Evolutionary conservation across 768 basidiomycete genomes (phyloP).

Genomic region (Termitomyces sp.): DNA sequence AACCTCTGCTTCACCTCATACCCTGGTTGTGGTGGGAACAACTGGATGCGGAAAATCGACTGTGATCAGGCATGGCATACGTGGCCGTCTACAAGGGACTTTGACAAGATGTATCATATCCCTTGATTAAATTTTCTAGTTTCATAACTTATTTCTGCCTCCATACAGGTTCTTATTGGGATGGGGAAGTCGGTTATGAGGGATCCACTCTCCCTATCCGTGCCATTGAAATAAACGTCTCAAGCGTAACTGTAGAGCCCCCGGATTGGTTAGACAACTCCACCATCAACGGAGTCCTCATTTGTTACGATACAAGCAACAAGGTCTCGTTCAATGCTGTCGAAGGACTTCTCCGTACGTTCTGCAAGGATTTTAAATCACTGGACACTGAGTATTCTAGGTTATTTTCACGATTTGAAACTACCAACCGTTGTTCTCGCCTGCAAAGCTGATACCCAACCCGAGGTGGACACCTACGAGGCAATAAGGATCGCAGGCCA

Average conservation of each 20-base stretch:
- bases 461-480: constrained; percentile 49
- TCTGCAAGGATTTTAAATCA: neutral
- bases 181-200: constrained; percentile 23
- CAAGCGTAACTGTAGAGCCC: constrained; percentile 4
- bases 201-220: constrained; percentile 39
- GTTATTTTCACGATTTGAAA: constrained; percentile 48
- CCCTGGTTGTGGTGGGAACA: constrained; percentile 76
- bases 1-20: constrained; percentile 28
- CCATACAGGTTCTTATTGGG: constrained; percentile 26
- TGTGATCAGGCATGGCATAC: constrained; percentile 72
- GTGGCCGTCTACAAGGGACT: constrained; percentile 37
- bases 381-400: constrained; percentile 28
- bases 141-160: neutral
- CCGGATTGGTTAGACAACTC: constrained; percentile 42
- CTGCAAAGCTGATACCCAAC: constrained; percentile 76
- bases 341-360: constrained; percentile 67
- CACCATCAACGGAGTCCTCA: constrained; percentile 67
- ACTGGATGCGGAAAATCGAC: constrained; percentile 81
- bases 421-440: constrained; percentile 73
- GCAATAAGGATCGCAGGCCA: constrained; percentile 44
- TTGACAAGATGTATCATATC: constrained; percentile 35
- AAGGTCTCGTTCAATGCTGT: constrained; percentile 59
- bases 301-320: constrained; percentile 80
- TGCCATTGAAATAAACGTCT: constrained; percentile 51
- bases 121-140: neutral